Evolutionary conservation across 1,139 yeast species (phyloP).

Genomic region (Debaryomyces fabryi): DNA sequence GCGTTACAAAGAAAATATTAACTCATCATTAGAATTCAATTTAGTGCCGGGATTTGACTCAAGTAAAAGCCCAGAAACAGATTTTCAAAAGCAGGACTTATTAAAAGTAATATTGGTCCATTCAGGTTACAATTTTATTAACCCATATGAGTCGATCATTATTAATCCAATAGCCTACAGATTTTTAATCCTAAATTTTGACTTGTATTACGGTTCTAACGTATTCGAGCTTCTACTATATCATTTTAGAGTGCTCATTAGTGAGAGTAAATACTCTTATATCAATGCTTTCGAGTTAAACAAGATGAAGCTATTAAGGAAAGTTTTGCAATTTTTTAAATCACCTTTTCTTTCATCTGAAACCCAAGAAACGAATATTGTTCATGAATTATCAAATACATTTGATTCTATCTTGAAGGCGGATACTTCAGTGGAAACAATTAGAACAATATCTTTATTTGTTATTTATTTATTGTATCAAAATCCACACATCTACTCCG

Average conservation of each 20-base stretch:
- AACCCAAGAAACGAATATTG: slow-evolving; percentile 5
- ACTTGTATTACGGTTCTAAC: slow-evolving; percentile 39
- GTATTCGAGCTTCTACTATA: slow-evolving; percentile 53
- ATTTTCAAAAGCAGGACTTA: slow-evolving; percentile 13
- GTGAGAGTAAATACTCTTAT: slow-evolving; percentile 49
- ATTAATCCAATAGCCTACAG: slow-evolving; percentile 34
- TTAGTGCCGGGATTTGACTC: not conserved
- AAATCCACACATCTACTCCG: slow-evolving; percentile 25
- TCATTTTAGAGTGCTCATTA: slow-evolving; percentile 58
- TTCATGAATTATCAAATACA: slow-evolving; percentile 24
- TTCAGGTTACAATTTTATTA: slow-evolving; percentile 29
- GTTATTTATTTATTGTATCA: slow-evolving; percentile 40
- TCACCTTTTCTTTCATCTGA: slow-evolving; percentile 20
- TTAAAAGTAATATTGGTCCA: slow-evolving; percentile 26
- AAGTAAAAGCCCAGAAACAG: not conserved
- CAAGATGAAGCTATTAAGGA: slow-evolving; percentile 55
- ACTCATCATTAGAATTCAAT: slow-evolving; percentile 23
- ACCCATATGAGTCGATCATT: slow-evolving; percentile 33
- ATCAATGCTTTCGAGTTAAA: slow-evolving; percentile 55
- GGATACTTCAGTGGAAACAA: slow-evolving; percentile 44
- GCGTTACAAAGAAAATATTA: slow-evolving; percentile 29
- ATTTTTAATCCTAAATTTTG: slow-evolving; percentile 36
- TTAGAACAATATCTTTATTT: slow-evolving; percentile 36
- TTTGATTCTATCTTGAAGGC: slow-evolving; percentile 22
- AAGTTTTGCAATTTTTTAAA: slow-evolving; percentile 55